Percentiles rank a stretch among this genome's conserved stretches.
These are phyloP conservation scores for Thelonectria olida DNA, from an alignment of 2,329 filamentous ascomycete genomes.

Conservation along the genomic window DNA sequence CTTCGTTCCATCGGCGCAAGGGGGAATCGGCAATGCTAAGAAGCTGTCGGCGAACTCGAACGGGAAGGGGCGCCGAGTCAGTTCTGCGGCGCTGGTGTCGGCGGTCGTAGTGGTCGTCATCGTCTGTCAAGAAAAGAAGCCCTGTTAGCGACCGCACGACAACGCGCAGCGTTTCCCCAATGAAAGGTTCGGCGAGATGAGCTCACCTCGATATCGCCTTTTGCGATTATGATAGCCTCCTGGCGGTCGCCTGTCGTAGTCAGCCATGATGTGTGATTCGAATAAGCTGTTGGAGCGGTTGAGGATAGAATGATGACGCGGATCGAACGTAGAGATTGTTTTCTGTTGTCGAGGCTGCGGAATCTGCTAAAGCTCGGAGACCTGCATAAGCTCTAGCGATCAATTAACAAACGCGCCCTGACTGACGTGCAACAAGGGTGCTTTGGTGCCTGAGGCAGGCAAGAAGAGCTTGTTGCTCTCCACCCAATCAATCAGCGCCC, in stretches of 20 bases:
- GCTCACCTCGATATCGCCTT: constrained; percentile 78
- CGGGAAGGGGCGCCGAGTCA: constrained; percentile 73
- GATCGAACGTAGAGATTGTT: constrained; percentile 3
- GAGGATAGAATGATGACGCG: constrained; percentile 22
- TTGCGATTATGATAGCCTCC: constrained; percentile 73
- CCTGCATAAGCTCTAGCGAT: constrained; percentile 29
- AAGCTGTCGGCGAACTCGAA: constrained; percentile 80
- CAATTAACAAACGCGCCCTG: constrained; percentile 15
- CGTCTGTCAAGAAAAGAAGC: constrained; percentile 48
- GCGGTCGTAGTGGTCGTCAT: constrained; percentile 82
- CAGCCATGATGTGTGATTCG: constrained; percentile 54
- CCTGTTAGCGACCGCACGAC: constrained; percentile 29
- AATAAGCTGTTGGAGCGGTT: constrained; percentile 6
- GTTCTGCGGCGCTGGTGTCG: constrained; percentile 78
- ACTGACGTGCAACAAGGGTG: constrained; percentile 1
- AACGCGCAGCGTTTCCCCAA: constrained; percentile 6
- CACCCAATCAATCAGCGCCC: too few species aligned
- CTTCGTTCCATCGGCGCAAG: constrained; percentile 80
- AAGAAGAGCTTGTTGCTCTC: not conserved
- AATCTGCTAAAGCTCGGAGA: constrained; percentile 33
- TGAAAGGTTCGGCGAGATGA: not conserved
- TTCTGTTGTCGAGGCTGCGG: constrained; percentile 12
- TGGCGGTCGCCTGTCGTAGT: constrained; percentile 65
- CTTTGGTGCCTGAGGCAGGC: constrained; percentile 34
- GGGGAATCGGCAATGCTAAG: constrained; percentile 84